Evolutionary conservation across 2,329 filamentous ascomycete genomes (phyloP), one percentile per base, ranked within the genome.

Genomic region (Diaporthe velutina): DNA sequence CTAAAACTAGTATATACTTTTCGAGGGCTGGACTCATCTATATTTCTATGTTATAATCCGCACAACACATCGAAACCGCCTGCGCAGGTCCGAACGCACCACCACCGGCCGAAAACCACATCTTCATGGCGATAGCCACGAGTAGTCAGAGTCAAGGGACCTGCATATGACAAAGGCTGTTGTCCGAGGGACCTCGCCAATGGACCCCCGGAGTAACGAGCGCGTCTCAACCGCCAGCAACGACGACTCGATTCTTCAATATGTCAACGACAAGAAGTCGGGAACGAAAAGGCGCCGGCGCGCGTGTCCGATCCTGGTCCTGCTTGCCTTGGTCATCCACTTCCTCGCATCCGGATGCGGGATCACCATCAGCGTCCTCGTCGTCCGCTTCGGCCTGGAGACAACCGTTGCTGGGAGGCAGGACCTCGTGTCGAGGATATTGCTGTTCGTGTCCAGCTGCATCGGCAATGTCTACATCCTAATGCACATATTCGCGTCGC

Each of bases 401-500:
- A 45, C 57, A 4, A 40, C 35, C 4, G 8, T 45, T 4, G 40
- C 58, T 12, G 73, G 68, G 19, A 55, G 25, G 13, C 38, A 64
- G 8, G 70, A 71, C 52, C 68, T 74, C 50, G 58, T 72, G 40
- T 70, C 73, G 17, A 64, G 73, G 28, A 60, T 75, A 17, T 45
- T 76, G 17, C 30, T 75, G 15, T 75, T 75, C 28, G 73, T 57
- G 1, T 73, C 73, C 5, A 75, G 67, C 8, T 75, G 73, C 17
- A 64, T 75, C n/a, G 42, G 75, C 35, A 38, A 75, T 17, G 42
- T 75, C 35, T 76, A 75, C 45, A 71, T 76, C 8, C 30, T 75
- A 3, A 57, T 76, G 61, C 75, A 76, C 52, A 50, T 66, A 8
- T 68, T 58, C 28, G 75, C 73, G 2, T 60, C 75, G 19, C 52